Conservation (phyloP, 2,329 filamentous ascomycete species). For the Paecilomyces dactylethromorphus region DNA sequence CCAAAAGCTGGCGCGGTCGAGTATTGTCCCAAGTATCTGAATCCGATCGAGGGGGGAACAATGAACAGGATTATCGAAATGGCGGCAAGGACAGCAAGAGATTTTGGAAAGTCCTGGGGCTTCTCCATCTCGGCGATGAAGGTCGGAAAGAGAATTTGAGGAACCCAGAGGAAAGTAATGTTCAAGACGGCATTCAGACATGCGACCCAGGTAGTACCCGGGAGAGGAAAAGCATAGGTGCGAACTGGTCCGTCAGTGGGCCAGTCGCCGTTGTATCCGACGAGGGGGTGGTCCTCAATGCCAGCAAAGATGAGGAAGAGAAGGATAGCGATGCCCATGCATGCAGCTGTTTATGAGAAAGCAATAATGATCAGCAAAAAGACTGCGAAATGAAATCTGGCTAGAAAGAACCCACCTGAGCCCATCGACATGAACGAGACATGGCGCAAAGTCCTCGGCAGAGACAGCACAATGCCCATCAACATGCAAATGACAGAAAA, state of each 20-base stretch:
- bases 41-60: constrained; percentile 44
- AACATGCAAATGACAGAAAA: constrained; percentile 42
- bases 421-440: constrained; percentile 48
- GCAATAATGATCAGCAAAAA: constrained; percentile 1
- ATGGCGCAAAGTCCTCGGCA: constrained; percentile 41
- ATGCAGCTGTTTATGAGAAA: constrained; percentile 24
- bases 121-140: constrained; percentile 47
- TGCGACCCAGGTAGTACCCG: constrained; percentile 41
- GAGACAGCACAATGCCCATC: constrained; percentile 43
- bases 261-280: constrained; percentile 42
- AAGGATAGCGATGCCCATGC: constrained; percentile 44
- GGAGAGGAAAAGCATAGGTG: constrained; percentile 43
- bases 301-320: constrained; percentile 46
- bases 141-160: constrained; percentile 46
- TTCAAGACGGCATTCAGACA: constrained; percentile 47
- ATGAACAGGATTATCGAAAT: constrained; percentile 45
- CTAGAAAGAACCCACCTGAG: constrained; percentile 22
- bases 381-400: neutral
- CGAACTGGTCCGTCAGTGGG: constrained; percentile 37
- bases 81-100: constrained; percentile 39
- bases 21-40: constrained; percentile 45
- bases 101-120: constrained; percentile 46
- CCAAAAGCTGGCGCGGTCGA: constrained; percentile 46
- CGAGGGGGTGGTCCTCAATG: constrained; percentile 38
- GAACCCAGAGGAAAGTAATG: constrained; percentile 46